Evolutionary conservation across 2,329 filamentous ascomycete genomes (phyloP).

Genomic region (Trichophaea hybrida): DNA sequence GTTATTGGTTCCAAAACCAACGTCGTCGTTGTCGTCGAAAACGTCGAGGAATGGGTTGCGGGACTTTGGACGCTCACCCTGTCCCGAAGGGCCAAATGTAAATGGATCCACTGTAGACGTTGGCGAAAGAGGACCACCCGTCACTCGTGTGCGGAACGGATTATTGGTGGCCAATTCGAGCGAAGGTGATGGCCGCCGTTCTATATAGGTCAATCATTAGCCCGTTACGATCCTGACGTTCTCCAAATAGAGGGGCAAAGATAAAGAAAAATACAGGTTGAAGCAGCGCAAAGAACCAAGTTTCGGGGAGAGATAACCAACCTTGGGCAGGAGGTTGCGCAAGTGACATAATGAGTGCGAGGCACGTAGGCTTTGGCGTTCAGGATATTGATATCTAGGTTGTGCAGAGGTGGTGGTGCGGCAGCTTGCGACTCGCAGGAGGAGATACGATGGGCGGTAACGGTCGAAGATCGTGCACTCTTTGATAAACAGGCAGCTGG

Average conservation of each 20-base stretch:
- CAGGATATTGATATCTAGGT: slow-evolving; percentile 1
- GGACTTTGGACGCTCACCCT: slow-evolving; percentile 23
- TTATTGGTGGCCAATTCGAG: slow-evolving; percentile 28
- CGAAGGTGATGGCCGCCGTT: slow-evolving; percentile 25
- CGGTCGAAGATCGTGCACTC: background rate
- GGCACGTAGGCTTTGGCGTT: background rate
- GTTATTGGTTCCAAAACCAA: slow-evolving; percentile 22
- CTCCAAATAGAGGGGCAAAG: background rate
- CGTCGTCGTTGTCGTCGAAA: slow-evolving; percentile 26
- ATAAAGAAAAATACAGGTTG: background rate
- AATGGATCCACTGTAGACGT: slow-evolving; percentile 17
- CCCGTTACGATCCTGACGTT: background rate
- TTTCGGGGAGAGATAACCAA: slow-evolving; percentile 18
- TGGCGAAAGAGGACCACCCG: slow-evolving; percentile 23
- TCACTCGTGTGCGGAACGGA: slow-evolving; percentile 27
- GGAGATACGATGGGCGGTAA: background rate
- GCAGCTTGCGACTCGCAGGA: slow-evolving; percentile 1
- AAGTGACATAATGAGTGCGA: slow-evolving; percentile 19
- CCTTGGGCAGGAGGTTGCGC: slow-evolving; percentile 24
- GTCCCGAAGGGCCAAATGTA: slow-evolving; percentile 11
- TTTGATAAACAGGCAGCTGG: background rate
- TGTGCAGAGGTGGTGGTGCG: slow-evolving; percentile 4
- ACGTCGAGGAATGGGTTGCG: slow-evolving; percentile 28
- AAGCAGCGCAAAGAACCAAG: slow-evolving; percentile 12
- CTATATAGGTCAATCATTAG: slow-evolving; percentile 15